These are phyloP conservation scores for Didymella lethalis DNA, from an alignment of 2,329 filamentous ascomycete species.

Conservation along the genomic window DNA sequence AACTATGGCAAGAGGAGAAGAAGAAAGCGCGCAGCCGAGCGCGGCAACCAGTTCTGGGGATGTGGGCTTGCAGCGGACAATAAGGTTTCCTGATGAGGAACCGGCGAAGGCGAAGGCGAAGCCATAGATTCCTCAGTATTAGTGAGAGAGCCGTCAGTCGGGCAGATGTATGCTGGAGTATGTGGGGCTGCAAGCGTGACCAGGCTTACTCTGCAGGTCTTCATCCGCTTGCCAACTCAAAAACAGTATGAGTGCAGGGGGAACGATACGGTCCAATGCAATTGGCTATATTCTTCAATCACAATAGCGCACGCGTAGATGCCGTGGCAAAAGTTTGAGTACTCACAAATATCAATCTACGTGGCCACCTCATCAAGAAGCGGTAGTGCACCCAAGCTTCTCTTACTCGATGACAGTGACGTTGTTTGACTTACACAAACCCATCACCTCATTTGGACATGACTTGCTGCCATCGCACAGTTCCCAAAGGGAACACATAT, in stretches of 20 bases:
- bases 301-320: neutral
- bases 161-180: neutral
- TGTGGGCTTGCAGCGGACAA: neutral
- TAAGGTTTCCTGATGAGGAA: neutral
- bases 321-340: neutral
- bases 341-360: neutral
- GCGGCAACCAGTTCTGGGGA: neutral
- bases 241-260: neutral
- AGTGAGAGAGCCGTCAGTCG: neutral
- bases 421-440: neutral
- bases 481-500: neutral
- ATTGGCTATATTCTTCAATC: neutral
- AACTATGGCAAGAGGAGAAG: conserved; percentile 17
- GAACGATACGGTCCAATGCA: too few relatives aligned
- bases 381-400: neutral
- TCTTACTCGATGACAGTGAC: neutral
- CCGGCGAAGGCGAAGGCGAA: neutral
- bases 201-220: conserved; percentile 24
- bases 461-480: neutral
- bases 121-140: neutral
- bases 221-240: conserved; percentile 46
- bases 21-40: conserved; percentile 1
- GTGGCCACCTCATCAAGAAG: neutral
- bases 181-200: neutral
- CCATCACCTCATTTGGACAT: neutral